phyloP scores from a whole-genome alignment of 1,139 yeast species.

The Kodamaea alishanica region DNA sequence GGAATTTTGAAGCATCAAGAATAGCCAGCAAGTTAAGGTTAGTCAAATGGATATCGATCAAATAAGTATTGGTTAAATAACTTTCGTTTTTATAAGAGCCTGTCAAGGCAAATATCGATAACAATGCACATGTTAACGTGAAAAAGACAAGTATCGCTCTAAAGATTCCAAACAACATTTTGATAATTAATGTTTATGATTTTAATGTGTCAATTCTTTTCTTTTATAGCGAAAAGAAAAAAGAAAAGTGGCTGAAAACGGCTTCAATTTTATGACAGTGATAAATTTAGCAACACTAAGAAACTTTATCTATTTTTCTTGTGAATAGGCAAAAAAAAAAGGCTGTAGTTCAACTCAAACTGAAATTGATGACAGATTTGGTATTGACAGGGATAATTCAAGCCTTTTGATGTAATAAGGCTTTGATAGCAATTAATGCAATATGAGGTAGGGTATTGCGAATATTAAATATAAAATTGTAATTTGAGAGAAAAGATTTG shows the following conservation, averaged over 20 bases:
- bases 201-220: background rate
- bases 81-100: slow-evolving; percentile 38
- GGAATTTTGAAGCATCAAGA: slow-evolving; percentile 18
- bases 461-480: no score
- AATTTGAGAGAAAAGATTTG: no score
- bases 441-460: no score
- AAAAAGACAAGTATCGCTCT: slow-evolving; percentile 34
- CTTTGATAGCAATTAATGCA: no score
- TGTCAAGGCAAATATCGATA: slow-evolving; percentile 38
- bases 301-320: no score
- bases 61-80: slow-evolving; percentile 36
- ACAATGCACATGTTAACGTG: slow-evolving; percentile 32
- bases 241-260: background rate
- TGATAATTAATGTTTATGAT: background rate
- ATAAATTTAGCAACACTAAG: background rate
- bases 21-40: slow-evolving; percentile 31
- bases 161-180: slow-evolving; percentile 32
- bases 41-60: slow-evolving; percentile 37
- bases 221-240: background rate
- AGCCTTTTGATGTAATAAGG: no score
- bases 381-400: no score
- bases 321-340: no score
- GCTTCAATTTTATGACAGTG: background rate
- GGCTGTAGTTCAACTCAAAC: no score
- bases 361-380: no score